Base-by-base conservation (phyloP, 2,329 filamentous ascomycete genomes). In the Albophoma yamanashiensis region DNA sequence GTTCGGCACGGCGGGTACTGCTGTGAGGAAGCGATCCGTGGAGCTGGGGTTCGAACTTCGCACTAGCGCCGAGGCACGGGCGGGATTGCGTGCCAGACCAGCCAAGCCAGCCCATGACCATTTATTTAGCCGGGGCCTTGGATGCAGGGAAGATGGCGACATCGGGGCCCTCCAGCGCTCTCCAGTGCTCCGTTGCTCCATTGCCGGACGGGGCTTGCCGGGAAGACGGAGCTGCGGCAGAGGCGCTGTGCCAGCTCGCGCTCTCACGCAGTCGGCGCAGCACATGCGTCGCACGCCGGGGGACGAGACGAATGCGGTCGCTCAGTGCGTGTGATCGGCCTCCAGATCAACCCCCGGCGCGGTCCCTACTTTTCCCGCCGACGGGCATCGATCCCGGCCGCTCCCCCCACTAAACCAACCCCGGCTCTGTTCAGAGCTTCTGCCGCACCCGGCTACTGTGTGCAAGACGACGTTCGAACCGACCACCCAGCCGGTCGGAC, bases 401-500 rank as follows among this genome's bases (percentile, higher is more conserved):
- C 6, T 27, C n/a, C 40, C 42, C 40, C 15, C 40, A 42, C 15
- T 5, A 31, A 31, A 31, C 27, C 27, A 31, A 31, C 27, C 27
- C 27, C 27, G 5, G 27, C 27, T 31, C 6, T 7, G 34, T 36
- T 11, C n/a, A n/a, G 22, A 11, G 43, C 43, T 25, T 25, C 22
- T 3, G 8, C 43, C 43, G 43, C 15, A 20, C 5, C 40, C 15
- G 40, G 40, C 5, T 31, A 31, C 27, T 31, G 27, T 31, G 5
- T 31, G n/a, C n/a, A n/a, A n/a, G n/a, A n/a, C 27, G 5, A 31
- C 5, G 27, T 3, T 3, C 27, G 27, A 31, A 31, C 27, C 27
- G 27, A 31, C 40, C 17, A 42, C 8, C 40, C 40, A n/a, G 9
- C 43, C 12, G 9, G 38, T 57, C 62, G 62, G 62, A 63, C 60